Evolutionary conservation across 2,329 filamentous ascomycete genomes (phyloP).

Genomic region (Didymella lethalis): DNA sequence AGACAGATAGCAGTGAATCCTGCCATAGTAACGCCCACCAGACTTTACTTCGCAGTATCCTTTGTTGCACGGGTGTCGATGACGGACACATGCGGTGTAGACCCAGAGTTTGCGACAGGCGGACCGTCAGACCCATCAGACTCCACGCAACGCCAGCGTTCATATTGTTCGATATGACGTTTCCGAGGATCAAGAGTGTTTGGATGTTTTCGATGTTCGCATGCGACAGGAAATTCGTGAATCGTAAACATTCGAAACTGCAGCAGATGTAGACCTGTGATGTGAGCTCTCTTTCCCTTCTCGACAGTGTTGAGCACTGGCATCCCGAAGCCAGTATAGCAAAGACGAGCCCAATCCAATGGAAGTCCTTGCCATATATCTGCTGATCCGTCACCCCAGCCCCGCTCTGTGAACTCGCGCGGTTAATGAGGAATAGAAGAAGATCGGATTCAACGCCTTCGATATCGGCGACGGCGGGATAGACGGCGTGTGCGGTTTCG

Average conservation of each 20-base stretch:
- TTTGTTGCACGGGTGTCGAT: conserved; percentile 58
- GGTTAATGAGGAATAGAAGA: conserved; percentile 61
- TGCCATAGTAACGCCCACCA: conserved; percentile 71
- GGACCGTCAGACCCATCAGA: conserved; percentile 65
- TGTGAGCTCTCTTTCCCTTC: conserved; percentile 68
- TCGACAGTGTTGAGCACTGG: conserved; percentile 65
- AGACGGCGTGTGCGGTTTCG: conserved; percentile 66
- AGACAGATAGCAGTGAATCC: conserved; percentile 69
- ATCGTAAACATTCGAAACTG: conserved; percentile 69
- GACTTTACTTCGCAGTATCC: conserved; percentile 50
- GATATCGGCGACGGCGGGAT: conserved; percentile 67
- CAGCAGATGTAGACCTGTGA: conserved; percentile 72
- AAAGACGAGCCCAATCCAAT: conserved; percentile 67
- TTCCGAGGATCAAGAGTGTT: conserved; percentile 67
- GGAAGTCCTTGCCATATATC: conserved; percentile 65
- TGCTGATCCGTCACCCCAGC: conserved; percentile 60
- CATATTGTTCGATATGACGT: conserved; percentile 69
- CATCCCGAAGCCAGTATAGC: conserved; percentile 69
- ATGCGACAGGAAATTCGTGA: conserved; percentile 70
- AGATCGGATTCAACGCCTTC: conserved; percentile 63
- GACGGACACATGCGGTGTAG: conserved; percentile 66
- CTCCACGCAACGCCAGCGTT: conserved; percentile 71
- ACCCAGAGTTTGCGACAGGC: conserved; percentile 67
- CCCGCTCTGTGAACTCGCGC: conserved; percentile 55
- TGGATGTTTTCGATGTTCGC: conserved; percentile 69